Percentiles rank a stretch among this genome's conserved stretches.
Evolutionary conservation across 1,284 basidiomycete species (phyloP).

Genomic region (Sparassis latifolia): DNA sequence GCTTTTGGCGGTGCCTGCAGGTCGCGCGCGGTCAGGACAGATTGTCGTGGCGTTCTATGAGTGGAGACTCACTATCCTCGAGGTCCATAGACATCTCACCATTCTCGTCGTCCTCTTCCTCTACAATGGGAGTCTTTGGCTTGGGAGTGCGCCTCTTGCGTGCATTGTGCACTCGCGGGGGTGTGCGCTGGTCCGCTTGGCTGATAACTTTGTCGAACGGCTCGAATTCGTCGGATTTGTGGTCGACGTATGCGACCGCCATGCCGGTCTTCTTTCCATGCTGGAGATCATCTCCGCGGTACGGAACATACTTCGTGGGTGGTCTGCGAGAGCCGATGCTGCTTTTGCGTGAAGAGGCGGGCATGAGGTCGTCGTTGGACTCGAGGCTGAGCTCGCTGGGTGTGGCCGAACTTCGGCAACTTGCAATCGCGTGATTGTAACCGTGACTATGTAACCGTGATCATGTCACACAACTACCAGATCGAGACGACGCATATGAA

Average conservation of each 20-base stretch:
- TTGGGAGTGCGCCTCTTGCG: slow-evolving; percentile 32
- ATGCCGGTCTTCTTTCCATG: slow-evolving; percentile 76
- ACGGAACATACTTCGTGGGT: slow-evolving; percentile 59
- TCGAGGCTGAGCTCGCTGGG: too few relatives aligned
- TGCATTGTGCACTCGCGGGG: slow-evolving; percentile 40
- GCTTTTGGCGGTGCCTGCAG: slow-evolving; percentile 29
- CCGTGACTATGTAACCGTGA: too few relatives aligned
- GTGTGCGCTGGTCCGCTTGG: slow-evolving; percentile 60
- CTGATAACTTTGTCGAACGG: slow-evolving; percentile 70
- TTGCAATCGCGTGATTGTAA: too few relatives aligned
- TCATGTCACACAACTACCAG: too few relatives aligned
- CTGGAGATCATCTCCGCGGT: slow-evolving; percentile 63
- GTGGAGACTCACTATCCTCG: slow-evolving; percentile 43
- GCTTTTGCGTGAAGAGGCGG: slow-evolving; percentile 30
- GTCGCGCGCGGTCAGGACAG: slow-evolving; percentile 7
- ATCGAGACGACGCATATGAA: too few relatives aligned
- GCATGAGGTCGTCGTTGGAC: slow-evolving; percentile 15
- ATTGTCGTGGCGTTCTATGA: slow-evolving; percentile 10
- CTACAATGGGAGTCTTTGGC: slow-evolving; percentile 25
- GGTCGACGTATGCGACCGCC: slow-evolving; percentile 57
- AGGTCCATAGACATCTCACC: slow-evolving; percentile 72
- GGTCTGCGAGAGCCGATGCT: slow-evolving; percentile 25
- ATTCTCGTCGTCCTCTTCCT: slow-evolving; percentile 36
- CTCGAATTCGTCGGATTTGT: slow-evolving; percentile 81
- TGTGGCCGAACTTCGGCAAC: too few relatives aligned